These are phyloP conservation scores for Pseudotsuga menziesii DNA, from an alignment of 75 land plant genomes.

Conservation along the genomic window DNA sequence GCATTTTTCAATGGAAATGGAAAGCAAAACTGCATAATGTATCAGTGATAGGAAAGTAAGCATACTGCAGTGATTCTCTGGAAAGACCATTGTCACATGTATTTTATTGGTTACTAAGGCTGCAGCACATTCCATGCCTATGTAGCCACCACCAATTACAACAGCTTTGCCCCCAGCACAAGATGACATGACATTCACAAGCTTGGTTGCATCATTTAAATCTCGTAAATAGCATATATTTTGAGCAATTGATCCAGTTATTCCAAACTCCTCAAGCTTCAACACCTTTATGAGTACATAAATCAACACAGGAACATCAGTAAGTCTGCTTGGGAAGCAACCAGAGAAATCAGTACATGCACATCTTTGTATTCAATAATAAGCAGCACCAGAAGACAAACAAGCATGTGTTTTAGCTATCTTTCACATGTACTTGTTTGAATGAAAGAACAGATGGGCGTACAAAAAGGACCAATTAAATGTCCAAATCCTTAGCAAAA, in stretches of 20 bases:
- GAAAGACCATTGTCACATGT: conserved; percentile 92
- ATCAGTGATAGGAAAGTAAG: background rate
- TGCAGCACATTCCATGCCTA: conserved; percentile 98
- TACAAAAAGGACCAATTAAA: conserved; percentile 7
- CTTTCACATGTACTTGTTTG: background rate
- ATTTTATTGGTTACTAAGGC: conserved; percentile 74
- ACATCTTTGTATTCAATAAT: background rate
- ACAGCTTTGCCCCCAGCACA: conserved; percentile 76
- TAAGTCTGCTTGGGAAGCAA: background rate
- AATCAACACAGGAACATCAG: background rate
- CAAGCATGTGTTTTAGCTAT: background rate
- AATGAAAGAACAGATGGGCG: background rate
- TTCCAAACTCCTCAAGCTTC: conserved; percentile 85
- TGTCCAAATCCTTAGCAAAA: conserved; percentile 8
- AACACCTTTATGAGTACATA: conserved; percentile 37
- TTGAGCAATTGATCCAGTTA: conserved; percentile 79
- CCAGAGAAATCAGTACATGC: background rate
- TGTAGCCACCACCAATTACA: conserved; percentile 98
- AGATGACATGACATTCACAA: conserved; percentile 61
- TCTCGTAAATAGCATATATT: conserved; percentile 89
- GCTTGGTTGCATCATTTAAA: conserved; percentile 70
- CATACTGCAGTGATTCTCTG: conserved; percentile 87
- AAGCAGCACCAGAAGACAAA: background rate
- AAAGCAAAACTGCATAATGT: background rate
- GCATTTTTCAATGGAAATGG: background rate